Conservation (phyloP, 2,329 filamentous ascomycete genomes). For the Alternaria gansuensis region DNA sequence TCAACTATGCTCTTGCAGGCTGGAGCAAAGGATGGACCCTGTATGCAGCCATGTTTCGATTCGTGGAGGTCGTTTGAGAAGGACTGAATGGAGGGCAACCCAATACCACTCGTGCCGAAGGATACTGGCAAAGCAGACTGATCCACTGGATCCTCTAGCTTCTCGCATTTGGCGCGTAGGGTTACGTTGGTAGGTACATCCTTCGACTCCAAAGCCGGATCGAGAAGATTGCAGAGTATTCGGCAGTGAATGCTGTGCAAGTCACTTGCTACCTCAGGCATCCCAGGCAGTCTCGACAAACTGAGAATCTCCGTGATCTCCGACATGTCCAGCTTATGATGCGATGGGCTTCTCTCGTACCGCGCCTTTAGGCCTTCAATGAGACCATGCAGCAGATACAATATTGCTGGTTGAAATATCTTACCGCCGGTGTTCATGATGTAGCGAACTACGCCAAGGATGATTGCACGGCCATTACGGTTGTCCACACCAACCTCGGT, state of each 20-base stretch:
- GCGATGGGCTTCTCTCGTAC: neutral
- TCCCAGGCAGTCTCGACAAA: slow-evolving; percentile 50
- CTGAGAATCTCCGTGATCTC: slow-evolving; percentile 50
- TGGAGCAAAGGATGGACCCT: slow-evolving; percentile 39
- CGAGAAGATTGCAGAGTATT: slow-evolving; percentile 35
- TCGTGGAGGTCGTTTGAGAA: slow-evolving; percentile 39
- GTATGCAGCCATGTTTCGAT: slow-evolving; percentile 44
- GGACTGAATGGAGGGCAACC: slow-evolving; percentile 24
- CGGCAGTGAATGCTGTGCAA: slow-evolving; percentile 45
- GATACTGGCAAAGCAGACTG: neutral
- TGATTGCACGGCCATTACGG: slow-evolving; percentile 27
- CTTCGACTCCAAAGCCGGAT: slow-evolving; percentile 1
- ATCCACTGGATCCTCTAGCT: slow-evolving; percentile 12
- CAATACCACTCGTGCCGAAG: neutral
- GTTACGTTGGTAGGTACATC: slow-evolving; percentile 32
- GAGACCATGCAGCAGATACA: slow-evolving; percentile 57
- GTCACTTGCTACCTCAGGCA: slow-evolving; percentile 57
- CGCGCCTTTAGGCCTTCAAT: slow-evolving; percentile 42
- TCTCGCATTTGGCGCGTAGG: slow-evolving; percentile 23
- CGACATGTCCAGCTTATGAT: neutral
- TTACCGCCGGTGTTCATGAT: slow-evolving; percentile 47
- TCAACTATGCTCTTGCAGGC: slow-evolving; percentile 38
- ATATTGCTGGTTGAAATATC: slow-evolving; percentile 54
- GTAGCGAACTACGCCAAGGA: slow-evolving; percentile 49
- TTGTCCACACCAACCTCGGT: slow-evolving; percentile 13